Conservation (phyloP, 1,284 basidiomycete genomes). For the Ceratobasidium theobromae region DNA sequence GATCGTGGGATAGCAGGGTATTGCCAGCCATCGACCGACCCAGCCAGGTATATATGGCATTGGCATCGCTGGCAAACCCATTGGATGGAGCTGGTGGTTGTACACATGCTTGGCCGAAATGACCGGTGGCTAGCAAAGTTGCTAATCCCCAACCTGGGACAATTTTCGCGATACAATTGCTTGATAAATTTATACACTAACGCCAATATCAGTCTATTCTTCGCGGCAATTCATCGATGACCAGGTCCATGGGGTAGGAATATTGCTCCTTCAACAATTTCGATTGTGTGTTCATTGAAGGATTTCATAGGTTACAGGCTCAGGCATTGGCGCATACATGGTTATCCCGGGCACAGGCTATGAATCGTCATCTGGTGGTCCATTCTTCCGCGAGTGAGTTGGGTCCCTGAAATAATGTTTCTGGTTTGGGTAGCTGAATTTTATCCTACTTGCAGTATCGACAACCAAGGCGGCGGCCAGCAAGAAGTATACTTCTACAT, state of each 20-base stretch:
- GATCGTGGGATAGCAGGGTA: too few relatives aligned
- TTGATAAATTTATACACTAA: background rate
- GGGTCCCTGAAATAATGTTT: background rate
- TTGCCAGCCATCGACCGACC: too few relatives aligned
- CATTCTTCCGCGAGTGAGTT: slow-evolving; percentile 37
- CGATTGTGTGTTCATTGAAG: background rate
- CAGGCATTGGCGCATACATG: slow-evolving; percentile 33
- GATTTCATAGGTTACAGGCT: slow-evolving; percentile 11
- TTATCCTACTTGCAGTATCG: slow-evolving; percentile 5
- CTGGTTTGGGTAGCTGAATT: background rate
- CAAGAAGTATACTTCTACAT: slow-evolving; percentile 34
- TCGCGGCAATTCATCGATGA: slow-evolving; percentile 34
- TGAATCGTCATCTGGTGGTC: slow-evolving; percentile 49
- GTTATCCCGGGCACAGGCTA: slow-evolving; percentile 49
- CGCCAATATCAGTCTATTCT: slow-evolving; percentile 5
- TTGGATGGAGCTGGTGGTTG: too few relatives aligned
- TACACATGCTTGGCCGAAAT: too few relatives aligned
- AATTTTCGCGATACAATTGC: too few relatives aligned
- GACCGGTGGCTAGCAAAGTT: too few relatives aligned
- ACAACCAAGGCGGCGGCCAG: slow-evolving; percentile 22
- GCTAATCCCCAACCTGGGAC: too few relatives aligned
- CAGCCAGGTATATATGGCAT: too few relatives aligned
- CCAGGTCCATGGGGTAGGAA: slow-evolving; percentile 32
- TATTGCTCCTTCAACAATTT: background rate
- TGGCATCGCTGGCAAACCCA: too few relatives aligned